Evolutionary conservation across 2,329 filamentous ascomycete species (phyloP).

Genomic region (Pseudocercospora pini-densiflorae): DNA sequence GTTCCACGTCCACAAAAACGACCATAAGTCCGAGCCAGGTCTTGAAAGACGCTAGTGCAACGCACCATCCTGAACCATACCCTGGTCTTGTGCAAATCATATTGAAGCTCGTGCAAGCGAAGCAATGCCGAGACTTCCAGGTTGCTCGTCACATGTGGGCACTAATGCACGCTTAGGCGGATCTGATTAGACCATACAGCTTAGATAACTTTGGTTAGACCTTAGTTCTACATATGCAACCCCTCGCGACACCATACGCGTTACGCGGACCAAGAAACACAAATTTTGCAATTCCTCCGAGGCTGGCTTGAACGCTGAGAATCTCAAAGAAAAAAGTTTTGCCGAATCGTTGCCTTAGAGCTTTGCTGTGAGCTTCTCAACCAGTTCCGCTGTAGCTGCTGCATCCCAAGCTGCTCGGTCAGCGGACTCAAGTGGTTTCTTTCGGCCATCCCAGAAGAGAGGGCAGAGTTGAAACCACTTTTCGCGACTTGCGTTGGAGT

Average conservation of each 20-base stretch:
- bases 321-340: background rate
- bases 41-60: background rate
- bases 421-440: slow-evolving; percentile 31
- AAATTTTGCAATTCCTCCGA: slow-evolving; percentile 1
- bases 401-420: slow-evolving; percentile 34
- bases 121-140: slow-evolving; percentile 1
- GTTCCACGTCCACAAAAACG: background rate
- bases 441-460: slow-evolving; percentile 53
- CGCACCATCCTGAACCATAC: background rate
- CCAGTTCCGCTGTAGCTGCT: background rate
- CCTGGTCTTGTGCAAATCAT: background rate
- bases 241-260: background rate
- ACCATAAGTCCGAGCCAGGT: background rate
- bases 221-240: background rate
- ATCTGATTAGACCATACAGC: slow-evolving; percentile 3
- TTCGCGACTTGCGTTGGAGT: slow-evolving; percentile 43
- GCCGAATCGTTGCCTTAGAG: background rate
- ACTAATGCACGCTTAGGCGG: background rate
- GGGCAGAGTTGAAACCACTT: slow-evolving; percentile 53
- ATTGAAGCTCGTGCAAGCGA: background rate
- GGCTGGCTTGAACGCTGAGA: background rate
- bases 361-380: background rate
- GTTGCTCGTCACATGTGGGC: background rate
- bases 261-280: background rate
- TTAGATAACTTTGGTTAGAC: slow-evolving; percentile 4